Percentiles rank a stretch among this genome's conserved stretches.
phyloP scores from a whole-genome alignment of 2,329 filamentous ascomycete genomes.

The Pseudocercospora pini-densiflorae region DNA sequence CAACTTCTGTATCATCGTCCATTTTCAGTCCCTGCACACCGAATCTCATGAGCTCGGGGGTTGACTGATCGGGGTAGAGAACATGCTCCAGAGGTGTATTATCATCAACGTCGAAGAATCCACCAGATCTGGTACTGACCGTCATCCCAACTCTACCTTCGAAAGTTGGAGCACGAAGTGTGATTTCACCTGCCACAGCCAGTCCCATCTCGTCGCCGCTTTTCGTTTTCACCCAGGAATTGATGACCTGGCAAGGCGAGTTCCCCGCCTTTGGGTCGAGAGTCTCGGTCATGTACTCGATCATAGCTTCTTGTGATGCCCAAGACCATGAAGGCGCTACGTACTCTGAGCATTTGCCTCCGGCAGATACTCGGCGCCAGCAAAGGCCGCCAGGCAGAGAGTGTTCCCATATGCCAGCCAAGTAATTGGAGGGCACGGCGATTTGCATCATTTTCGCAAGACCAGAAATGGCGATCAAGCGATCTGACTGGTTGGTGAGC shows the following conservation, averaged over 20 bases:
- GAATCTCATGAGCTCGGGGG: neutral
- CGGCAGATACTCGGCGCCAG: neutral
- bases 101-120: neutral
- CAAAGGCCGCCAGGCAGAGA: neutral
- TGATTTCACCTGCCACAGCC: neutral
- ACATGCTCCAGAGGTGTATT: neutral
- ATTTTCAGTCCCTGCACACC: no score
- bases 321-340: neutral
- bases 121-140: neutral
- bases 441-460: neutral
- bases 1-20: no score
- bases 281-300: neutral
- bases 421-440: neutral
- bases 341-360: neutral
- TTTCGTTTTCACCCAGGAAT: neutral
- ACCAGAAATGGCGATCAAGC: neutral
- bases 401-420: neutral
- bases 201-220: neutral
- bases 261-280: neutral
- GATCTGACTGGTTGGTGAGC: neutral
- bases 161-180: neutral
- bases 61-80: neutral
- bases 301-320: neutral
- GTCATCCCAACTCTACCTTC: neutral
- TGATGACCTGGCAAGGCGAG: neutral